phyloP scores from a whole-genome alignment of 2,329 filamentous ascomycete species.

The Escovopsis weberi region DNA sequence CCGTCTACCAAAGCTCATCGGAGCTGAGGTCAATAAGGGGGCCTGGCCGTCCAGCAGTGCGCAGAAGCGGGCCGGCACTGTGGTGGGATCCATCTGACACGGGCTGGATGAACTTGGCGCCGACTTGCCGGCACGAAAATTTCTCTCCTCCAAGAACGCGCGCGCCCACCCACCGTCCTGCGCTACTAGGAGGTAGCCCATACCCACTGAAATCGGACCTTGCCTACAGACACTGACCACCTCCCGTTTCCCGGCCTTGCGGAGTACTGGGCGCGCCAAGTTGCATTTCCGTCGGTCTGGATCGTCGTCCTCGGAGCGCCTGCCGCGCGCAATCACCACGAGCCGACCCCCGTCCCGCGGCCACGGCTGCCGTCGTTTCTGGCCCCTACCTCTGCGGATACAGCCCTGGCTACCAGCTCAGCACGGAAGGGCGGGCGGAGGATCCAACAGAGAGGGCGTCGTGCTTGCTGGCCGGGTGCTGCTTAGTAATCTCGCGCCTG shows the following conservation, averaged over 20 bases:
- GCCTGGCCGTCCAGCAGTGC: too few relatives aligned
- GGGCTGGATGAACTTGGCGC: constrained; percentile 1
- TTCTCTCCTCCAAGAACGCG: constrained; percentile 13
- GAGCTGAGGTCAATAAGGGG: too few relatives aligned
- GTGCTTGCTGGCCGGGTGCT: too few relatives aligned
- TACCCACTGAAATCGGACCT: too few relatives aligned
- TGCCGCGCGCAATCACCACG: too few relatives aligned
- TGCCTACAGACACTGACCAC: too few relatives aligned
- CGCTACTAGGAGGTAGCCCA: constrained; percentile 2
- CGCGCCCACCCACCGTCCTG: constrained; percentile 3
- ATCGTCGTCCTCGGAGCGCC: too few relatives aligned
- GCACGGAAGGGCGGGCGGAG: background rate
- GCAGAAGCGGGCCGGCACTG: background rate
- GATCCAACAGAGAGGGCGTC: background rate
- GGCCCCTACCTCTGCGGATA: background rate
- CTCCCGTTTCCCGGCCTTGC: too few relatives aligned
- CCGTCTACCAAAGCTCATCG: too few relatives aligned
- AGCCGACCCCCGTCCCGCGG: background rate
- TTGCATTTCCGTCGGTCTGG: too few relatives aligned
- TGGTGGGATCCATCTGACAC: background rate
- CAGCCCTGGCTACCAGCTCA: background rate
- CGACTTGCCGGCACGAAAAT: constrained; percentile 17
- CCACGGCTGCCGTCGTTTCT: background rate
- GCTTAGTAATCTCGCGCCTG: too few relatives aligned
- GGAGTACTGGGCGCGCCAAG: too few relatives aligned